A percentile compares a stretch with the other conserved stretches of the same genome.
Evolutionary conservation across 805 yeast species (phyloP).

Genomic region (Phaffomyces opuntiae): DNA sequence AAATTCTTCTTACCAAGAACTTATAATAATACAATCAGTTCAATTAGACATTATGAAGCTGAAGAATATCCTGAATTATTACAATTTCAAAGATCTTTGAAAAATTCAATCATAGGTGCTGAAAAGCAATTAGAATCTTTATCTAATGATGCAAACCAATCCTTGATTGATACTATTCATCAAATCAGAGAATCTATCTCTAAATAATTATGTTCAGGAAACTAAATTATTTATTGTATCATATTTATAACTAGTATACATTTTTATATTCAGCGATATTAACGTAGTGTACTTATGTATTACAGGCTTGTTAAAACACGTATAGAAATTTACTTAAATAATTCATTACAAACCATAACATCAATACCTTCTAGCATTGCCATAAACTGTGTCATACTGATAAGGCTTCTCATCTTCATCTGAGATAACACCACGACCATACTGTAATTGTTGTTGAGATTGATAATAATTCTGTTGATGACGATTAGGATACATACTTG

Average conservation of each 20-base stretch:
- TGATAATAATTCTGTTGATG: background rate
- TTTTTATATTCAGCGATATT: too few relatives aligned
- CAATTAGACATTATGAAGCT: constrained; percentile 26
- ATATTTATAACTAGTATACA: background rate
- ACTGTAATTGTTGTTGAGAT: background rate
- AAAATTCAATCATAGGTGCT: constrained; percentile 12
- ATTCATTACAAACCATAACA: background rate
- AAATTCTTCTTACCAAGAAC: constrained; percentile 44
- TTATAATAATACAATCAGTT: constrained; percentile 26
- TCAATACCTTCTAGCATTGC: background rate
- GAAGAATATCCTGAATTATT: constrained; percentile 32
- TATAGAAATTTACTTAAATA: too few relatives aligned
- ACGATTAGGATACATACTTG: constrained; percentile 15
- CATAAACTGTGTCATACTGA: background rate
- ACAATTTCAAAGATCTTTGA: constrained; percentile 19
- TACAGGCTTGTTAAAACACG: too few relatives aligned
- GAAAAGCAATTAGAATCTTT: constrained; percentile 10
- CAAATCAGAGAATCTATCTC: constrained; percentile 17
- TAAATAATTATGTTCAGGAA: constrained; percentile 1
- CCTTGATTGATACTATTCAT: constrained; percentile 14
- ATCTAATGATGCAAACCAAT: constrained; percentile 9
- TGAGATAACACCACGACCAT: constrained; percentile 15
- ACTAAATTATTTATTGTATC: background rate
- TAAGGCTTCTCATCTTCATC: constrained; percentile 7
- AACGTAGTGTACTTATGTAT: too few relatives aligned